Conservation (phyloP, 2,329 filamentous ascomycete species). For the Harringtonia lauricola region DNA sequence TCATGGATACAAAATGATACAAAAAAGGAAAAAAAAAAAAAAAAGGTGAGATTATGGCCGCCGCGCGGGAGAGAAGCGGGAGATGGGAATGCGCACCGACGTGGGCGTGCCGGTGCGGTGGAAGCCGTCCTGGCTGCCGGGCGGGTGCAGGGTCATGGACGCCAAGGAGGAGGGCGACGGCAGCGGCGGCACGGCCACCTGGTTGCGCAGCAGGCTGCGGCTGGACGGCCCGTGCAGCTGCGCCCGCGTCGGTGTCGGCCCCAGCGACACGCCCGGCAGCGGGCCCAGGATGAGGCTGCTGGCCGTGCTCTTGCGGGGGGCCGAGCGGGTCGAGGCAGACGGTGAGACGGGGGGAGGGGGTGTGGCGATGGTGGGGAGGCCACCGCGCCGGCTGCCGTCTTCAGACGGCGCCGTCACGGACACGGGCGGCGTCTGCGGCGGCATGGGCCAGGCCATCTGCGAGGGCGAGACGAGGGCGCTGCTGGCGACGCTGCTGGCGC, state of each 20-base stretch:
- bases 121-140: neutral
- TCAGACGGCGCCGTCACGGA: constrained; percentile 2
- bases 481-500: constrained; percentile 11
- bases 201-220: constrained; percentile 7
- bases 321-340: no score
- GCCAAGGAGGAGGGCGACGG: no score
- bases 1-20: no score
- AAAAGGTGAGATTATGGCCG: neutral
- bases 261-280: no score
- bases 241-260: constrained; percentile 5
- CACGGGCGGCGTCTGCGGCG: constrained; percentile 10
- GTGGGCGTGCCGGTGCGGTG: neutral
- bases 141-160: neutral
- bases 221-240: constrained; percentile 4
- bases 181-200: no score
- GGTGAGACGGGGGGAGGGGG: no score
- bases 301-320: no score
- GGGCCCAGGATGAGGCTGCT: no score
- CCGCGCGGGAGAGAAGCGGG: neutral
- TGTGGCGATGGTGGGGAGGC: no score
- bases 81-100: constrained; percentile 2
- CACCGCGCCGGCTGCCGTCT: neutral
- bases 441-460: constrained; percentile 9
- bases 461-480: constrained; percentile 10
- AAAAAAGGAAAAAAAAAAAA: neutral